phyloP scores from a whole-genome alignment of 164 flowering plant species.

The Annona squamosa region DNA sequence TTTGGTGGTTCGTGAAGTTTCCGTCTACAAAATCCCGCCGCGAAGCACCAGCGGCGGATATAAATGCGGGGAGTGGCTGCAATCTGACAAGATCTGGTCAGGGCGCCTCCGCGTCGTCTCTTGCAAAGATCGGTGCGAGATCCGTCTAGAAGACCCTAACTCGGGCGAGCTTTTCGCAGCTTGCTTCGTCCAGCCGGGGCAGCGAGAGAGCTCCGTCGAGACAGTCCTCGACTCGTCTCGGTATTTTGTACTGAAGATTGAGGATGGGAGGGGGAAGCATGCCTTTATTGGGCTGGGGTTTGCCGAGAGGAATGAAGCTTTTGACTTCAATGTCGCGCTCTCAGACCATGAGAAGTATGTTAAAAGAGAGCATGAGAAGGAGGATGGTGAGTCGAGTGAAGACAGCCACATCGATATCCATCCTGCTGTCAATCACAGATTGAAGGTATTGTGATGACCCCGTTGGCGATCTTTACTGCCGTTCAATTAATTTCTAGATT shows the following conservation, averaged over 20 bases:
- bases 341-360: constrained; percentile 97
- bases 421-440: constrained; percentile 95
- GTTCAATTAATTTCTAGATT: background rate
- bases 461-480: background rate
- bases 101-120: constrained; percentile 96
- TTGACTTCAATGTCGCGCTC: constrained; percentile 97
- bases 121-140: constrained; percentile 77
- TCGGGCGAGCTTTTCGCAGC: constrained; percentile 95
- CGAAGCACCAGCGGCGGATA: constrained; percentile 87
- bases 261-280: constrained; percentile 90
- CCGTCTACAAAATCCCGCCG: constrained; percentile 90
- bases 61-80: constrained; percentile 99
- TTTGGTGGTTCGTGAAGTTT: constrained; percentile 88
- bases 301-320: constrained; percentile 89
- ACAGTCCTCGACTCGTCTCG: constrained; percentile 90
- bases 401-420: constrained; percentile 73
- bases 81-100: constrained; percentile 97
- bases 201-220: constrained; percentile 81
- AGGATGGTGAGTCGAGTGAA: constrained; percentile 26
- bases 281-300: constrained; percentile 95
- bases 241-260: constrained; percentile 90
- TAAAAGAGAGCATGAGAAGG: constrained; percentile 76
- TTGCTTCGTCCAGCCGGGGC: constrained; percentile 78
- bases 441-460: constrained; percentile 50
- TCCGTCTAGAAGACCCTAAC: constrained; percentile 90